A percentile compares a stretch with the other conserved stretches of the same genome.
These are phyloP conservation scores for Brassica balearica DNA, from an alignment of 441 rosid genomes.

Conservation along the genomic window DNA sequence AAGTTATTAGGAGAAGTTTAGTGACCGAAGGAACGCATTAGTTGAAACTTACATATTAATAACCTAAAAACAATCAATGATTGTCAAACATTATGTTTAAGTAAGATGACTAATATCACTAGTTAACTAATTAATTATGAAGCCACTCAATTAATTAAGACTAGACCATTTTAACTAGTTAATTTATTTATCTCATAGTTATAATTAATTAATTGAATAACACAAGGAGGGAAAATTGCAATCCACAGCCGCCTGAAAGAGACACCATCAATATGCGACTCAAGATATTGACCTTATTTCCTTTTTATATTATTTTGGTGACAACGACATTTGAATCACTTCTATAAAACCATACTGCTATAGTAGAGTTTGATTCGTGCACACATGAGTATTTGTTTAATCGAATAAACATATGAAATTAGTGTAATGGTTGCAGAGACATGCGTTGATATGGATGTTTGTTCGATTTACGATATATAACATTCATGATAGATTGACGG, in stretches of 20 bases:
- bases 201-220: constrained; percentile 11
- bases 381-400: too few relatives aligned
- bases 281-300: constrained; percentile 19
- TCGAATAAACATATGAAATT: too few relatives aligned
- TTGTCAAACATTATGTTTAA: constrained; percentile 18
- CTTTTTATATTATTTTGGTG: constrained; percentile 17
- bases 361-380: too few relatives aligned
- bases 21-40: constrained; percentile 36
- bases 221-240: constrained; percentile 1
- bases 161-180: not conserved
- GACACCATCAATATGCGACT: constrained; percentile 39
- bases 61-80: constrained; percentile 26
- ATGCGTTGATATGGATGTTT: too few relatives aligned
- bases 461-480: too few relatives aligned
- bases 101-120: constrained; percentile 27
- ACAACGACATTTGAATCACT: constrained; percentile 32
- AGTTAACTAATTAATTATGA: constrained; percentile 19
- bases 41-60: constrained; percentile 41
- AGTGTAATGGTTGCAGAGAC: too few relatives aligned
- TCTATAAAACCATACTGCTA: not conserved
- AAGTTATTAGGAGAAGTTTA: constrained; percentile 27
- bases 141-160: constrained; percentile 27
- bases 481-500: too few relatives aligned
- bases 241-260: constrained; percentile 37
- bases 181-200: not conserved